Conservation (phyloP, 2,329 filamentous ascomycete genomes). For the Venturia oleaginea region DNA sequence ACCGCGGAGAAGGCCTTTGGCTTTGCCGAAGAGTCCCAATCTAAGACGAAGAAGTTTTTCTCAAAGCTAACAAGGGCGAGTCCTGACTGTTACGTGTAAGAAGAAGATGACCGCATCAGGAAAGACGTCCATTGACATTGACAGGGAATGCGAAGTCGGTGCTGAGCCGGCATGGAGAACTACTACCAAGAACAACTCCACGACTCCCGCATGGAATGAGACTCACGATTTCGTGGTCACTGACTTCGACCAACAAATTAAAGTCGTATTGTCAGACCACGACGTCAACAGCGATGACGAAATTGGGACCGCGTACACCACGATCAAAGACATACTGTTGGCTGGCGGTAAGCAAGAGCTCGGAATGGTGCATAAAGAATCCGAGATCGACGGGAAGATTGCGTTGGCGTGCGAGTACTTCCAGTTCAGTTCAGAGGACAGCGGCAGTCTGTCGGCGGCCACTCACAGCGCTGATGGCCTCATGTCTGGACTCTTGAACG, state of each 20-base stretch:
- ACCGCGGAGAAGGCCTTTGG: slow-evolving; percentile 35
- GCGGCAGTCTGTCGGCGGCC: slow-evolving; percentile 24
- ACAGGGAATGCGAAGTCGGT: slow-evolving; percentile 32
- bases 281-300: slow-evolving; percentile 36
- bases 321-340: slow-evolving; percentile 35
- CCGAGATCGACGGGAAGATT: slow-evolving; percentile 29
- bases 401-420: slow-evolving; percentile 33
- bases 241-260: slow-evolving; percentile 37
- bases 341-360: slow-evolving; percentile 35
- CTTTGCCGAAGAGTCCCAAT: slow-evolving; percentile 31
- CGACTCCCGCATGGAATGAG: slow-evolving; percentile 39
- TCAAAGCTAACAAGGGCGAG: slow-evolving; percentile 37
- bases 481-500: slow-evolving; percentile 33
- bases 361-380: slow-evolving; percentile 29
- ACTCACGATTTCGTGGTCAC: slow-evolving; percentile 39
- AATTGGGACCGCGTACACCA: slow-evolving; percentile 34
- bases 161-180: slow-evolving; percentile 38
- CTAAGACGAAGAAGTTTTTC: slow-evolving; percentile 31
- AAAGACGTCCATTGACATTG: too few species aligned
- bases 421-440: slow-evolving; percentile 31
- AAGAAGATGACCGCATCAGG: too few species aligned
- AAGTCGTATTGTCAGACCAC: slow-evolving; percentile 36
- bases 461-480: slow-evolving; percentile 22
- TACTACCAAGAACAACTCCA: slow-evolving; percentile 32
- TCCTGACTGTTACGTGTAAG: slow-evolving; percentile 36